phyloP scores from a whole-genome alignment of 805 yeast species.

The Wickerhamomyces strasburgensis region DNA sequence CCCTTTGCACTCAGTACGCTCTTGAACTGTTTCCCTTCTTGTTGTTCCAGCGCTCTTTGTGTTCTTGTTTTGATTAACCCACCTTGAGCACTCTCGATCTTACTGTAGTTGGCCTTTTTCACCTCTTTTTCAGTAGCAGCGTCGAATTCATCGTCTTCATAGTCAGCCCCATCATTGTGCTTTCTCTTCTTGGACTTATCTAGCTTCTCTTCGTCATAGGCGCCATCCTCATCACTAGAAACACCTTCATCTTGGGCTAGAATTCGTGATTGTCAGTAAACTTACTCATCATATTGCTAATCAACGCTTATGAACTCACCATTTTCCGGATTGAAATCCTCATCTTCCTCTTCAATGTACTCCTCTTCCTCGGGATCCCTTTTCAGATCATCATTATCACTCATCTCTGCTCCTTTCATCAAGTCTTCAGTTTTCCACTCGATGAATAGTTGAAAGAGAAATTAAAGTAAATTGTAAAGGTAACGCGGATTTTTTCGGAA shows the following conservation, averaged over 20 bases:
- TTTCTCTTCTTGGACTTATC: conserved; percentile 10
- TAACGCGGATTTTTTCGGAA: too few species aligned
- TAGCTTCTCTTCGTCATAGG: conserved; percentile 13
- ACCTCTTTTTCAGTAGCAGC: conserved; percentile 31
- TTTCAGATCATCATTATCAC: too few species aligned
- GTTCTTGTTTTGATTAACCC: conserved; percentile 68
- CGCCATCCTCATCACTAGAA: conserved; percentile 23
- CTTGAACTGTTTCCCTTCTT: conserved; percentile 22
- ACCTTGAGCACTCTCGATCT: conserved; percentile 52
- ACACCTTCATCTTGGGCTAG: conserved; percentile 13
- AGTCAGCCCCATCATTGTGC: conserved; percentile 27
- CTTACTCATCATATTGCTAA: background rate
- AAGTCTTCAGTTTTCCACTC: too few species aligned
- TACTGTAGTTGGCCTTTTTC: conserved; percentile 35
- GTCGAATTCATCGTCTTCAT: conserved; percentile 33
- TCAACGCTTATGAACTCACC: conserved; percentile 13
- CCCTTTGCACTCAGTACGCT: conserved; percentile 8
- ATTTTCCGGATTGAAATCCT: conserved; percentile 47
- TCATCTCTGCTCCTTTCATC: conserved; percentile 1
- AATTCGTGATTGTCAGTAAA: conserved; percentile 1
- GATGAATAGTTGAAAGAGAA: too few species aligned
- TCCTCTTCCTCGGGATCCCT: conserved; percentile 32
- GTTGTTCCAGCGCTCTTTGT: conserved; percentile 45
- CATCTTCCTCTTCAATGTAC: conserved; percentile 53
- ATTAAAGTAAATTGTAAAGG: too few species aligned